Percentiles rank a stretch among this genome's conserved stretches.
phyloP scores from a whole-genome alignment of 2,329 filamentous ascomycete genomes.

The Acrocalymma vagum region DNA sequence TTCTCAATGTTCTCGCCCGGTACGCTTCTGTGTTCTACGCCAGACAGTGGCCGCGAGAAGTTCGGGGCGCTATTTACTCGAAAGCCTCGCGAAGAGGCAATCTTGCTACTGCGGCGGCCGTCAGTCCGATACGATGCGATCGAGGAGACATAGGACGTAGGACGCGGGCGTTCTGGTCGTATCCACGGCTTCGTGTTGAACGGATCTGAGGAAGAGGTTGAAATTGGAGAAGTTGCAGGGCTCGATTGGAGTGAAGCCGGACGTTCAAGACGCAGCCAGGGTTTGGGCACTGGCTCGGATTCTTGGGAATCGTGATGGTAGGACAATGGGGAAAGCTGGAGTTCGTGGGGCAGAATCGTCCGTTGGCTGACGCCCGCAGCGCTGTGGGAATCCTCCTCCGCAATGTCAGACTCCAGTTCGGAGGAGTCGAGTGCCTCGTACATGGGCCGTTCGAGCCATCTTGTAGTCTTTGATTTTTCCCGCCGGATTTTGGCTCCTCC shows the following conservation, averaged over 20 bases:
- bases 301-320: no score
- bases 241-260: no score
- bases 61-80: constrained; percentile 34
- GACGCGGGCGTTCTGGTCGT: constrained; percentile 28
- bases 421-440: constrained; percentile 29
- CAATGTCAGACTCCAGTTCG: constrained; percentile 21
- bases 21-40: constrained; percentile 21
- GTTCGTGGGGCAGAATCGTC: no score
- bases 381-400: constrained; percentile 1
- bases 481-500: constrained; percentile 16
- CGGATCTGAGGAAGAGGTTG: background rate
- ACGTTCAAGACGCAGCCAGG: no score
- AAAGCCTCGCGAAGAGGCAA: constrained; percentile 38
- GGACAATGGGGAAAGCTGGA: no score
- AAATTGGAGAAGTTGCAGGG: no score
- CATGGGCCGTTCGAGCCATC: constrained; percentile 36
- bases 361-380: no score
- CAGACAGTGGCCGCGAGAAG: constrained; percentile 30
- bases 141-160: constrained; percentile 36
- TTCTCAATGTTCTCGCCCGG: constrained; percentile 34
- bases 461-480: constrained; percentile 33
- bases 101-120: constrained; percentile 33
- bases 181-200: background rate
- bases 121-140: constrained; percentile 31
- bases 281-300: no score